Conservation (phyloP, 139 green algal species). For the Ettlia oleoabundans region DNA sequence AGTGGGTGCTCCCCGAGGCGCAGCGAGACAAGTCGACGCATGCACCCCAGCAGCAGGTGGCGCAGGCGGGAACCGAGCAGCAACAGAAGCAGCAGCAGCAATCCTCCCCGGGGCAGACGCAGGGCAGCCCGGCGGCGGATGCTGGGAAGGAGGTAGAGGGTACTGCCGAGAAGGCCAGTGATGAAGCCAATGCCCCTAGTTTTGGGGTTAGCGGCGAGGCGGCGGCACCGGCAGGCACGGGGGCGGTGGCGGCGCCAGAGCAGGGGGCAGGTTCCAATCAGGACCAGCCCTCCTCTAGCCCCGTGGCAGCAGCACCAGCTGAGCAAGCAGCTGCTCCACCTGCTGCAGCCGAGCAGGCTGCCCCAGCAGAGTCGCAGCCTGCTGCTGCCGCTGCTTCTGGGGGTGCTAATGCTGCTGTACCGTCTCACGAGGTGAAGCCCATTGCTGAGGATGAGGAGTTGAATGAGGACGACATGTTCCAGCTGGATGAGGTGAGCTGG, state of each 20-base stretch:
- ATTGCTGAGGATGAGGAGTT: conserved; percentile 46
- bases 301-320: conserved; percentile 1
- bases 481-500: conserved; percentile 66
- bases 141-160: background rate
- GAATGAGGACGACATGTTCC: conserved; percentile 78
- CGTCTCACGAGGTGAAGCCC: background rate
- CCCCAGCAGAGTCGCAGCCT: background rate
- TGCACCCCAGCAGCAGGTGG: conserved; percentile 31
- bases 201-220: too few relatives aligned
- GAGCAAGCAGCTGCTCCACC: background rate
- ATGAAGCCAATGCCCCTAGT: too few relatives aligned
- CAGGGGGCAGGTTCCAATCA: too few relatives aligned
- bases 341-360: background rate
- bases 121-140: background rate
- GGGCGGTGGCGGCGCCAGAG: background rate
- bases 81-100: conserved; percentile 11
- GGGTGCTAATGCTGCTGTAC: background rate
- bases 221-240: background rate
- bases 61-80: background rate
- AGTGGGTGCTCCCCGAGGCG: conserved; percentile 80
- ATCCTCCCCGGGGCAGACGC: background rate
- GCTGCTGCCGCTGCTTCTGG: background rate
- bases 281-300: too few relatives aligned
- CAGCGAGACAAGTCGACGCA: conserved; percentile 59
- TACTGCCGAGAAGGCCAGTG: too few relatives aligned